These are phyloP conservation scores for Stephanodiscus triporus DNA, from an alignment of 108 stramenopile species.

Conservation along the genomic window DNA sequence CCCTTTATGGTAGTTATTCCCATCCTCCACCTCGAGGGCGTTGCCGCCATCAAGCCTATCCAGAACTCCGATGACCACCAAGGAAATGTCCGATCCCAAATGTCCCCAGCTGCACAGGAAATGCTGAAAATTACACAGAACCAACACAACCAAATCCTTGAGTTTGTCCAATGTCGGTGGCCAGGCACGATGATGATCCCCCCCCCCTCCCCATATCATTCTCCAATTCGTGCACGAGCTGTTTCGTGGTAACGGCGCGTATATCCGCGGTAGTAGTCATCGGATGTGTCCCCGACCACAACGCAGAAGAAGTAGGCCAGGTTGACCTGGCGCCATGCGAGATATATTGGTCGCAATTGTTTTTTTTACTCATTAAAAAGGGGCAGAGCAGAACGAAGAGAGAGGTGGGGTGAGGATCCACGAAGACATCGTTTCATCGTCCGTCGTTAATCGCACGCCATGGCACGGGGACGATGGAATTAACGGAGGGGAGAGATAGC, in stretches of 20 bases:
- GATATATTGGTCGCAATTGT: no score
- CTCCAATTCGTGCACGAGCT: constrained; percentile 30
- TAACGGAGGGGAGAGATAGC: neutral
- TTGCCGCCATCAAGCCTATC: constrained; percentile 61
- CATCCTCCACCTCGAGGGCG: constrained; percentile 58
- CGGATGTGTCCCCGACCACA: constrained; percentile 30
- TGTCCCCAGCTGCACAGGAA: constrained; percentile 79
- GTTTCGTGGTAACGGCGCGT: constrained; percentile 47
- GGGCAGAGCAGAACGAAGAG: neutral
- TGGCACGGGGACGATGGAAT: no score
- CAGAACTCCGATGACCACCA: constrained; percentile 39
- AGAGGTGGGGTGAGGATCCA: neutral
- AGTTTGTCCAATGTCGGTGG: constrained; percentile 51
- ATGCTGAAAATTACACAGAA: constrained; percentile 69
- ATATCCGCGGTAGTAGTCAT: constrained; percentile 17
- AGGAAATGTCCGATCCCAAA: constrained; percentile 63
- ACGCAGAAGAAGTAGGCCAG: constrained; percentile 75
- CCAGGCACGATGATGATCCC: no score
- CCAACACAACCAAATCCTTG: constrained; percentile 52
- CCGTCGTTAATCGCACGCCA: no score
- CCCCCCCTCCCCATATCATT: neutral
- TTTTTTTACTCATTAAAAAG: no score
- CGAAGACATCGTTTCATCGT: no score
- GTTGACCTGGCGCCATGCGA: constrained; percentile 33
- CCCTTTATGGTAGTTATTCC: no score